Conservation (phyloP, 805 yeast genomes). For the Starmerella vaccinii region DNA sequence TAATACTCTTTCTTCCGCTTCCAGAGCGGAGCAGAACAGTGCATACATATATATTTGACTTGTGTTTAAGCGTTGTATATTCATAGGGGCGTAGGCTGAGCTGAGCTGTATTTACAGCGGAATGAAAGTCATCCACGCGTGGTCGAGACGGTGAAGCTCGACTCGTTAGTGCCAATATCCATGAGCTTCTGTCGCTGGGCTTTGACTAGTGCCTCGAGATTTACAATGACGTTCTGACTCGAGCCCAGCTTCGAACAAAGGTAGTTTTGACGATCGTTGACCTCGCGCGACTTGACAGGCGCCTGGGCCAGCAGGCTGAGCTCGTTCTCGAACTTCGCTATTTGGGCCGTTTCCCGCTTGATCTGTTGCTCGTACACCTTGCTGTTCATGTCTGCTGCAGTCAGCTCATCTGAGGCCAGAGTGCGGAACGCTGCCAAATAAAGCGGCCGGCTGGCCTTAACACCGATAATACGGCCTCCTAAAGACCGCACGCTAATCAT, state of each 20-base stretch:
- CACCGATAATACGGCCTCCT: slow-evolving; percentile 58
- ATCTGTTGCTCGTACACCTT: slow-evolving; percentile 47
- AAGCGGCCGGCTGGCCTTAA: slow-evolving; percentile 76
- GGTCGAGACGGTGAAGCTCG: background rate
- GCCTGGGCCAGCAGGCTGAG: slow-evolving; percentile 30
- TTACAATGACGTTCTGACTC: slow-evolving; percentile 32
- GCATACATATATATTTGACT: background rate
- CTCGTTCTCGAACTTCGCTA: slow-evolving; percentile 61
- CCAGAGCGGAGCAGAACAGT: too few relatives aligned
- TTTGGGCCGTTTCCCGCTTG: slow-evolving; percentile 49
- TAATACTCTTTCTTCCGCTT: background rate
- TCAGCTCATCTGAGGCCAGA: slow-evolving; percentile 46
- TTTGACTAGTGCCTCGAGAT: background rate
- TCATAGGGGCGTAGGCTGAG: too few relatives aligned
- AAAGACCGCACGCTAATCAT: slow-evolving; percentile 61
- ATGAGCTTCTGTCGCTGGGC: slow-evolving; percentile 33
- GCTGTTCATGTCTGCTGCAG: slow-evolving; percentile 55
- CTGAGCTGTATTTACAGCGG: too few relatives aligned
- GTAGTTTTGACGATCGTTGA: slow-evolving; percentile 55
- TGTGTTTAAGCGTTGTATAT: too few relatives aligned
- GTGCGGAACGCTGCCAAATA: slow-evolving; percentile 67
- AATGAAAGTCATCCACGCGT: background rate
- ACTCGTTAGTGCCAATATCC: background rate
- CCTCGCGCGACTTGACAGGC: slow-evolving; percentile 43
- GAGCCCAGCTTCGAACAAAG: slow-evolving; percentile 55